A percentile compares a stretch with the other conserved stretches of the same genome.
Evolutionary conservation across 306 rosid species (phyloP).

Genomic region (Astragalus glycyphyllos): DNA sequence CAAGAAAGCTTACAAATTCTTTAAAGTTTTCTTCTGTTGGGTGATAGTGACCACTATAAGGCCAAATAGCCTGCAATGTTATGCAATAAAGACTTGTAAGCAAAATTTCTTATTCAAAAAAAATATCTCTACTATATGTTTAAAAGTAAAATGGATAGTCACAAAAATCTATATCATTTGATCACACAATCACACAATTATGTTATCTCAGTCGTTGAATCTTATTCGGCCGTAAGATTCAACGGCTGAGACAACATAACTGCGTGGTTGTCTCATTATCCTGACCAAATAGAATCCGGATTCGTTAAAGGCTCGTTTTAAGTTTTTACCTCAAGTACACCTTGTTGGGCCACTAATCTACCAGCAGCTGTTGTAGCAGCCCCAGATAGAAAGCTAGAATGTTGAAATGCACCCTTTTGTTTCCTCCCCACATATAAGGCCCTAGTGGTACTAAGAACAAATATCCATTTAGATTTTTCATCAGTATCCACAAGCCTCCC

Average conservation of each 20-base stretch:
- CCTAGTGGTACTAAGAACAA: slow-evolving; percentile 91
- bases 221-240: background rate
- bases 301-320: background rate
- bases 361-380: slow-evolving; percentile 99
- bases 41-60: slow-evolving; percentile 96
- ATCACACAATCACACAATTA: no score
- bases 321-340: slow-evolving; percentile 71
- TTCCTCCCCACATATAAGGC: slow-evolving; percentile 86
- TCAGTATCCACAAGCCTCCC: slow-evolving; percentile 63
- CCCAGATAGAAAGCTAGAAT: slow-evolving; percentile 91
- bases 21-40: slow-evolving; percentile 95
- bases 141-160: background rate
- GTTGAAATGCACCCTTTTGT: slow-evolving; percentile 86
- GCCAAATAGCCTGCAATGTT: slow-evolving; percentile 89
- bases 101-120: slow-evolving; percentile 21
- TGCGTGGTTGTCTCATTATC: no score
- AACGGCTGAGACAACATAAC: background rate
- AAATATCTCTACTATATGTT: background rate
- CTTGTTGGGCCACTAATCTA: slow-evolving; percentile 77
- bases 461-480: slow-evolving; percentile 84
- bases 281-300: no score
- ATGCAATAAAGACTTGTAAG: background rate
- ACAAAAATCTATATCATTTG: no score
- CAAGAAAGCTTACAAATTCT: slow-evolving; percentile 82
- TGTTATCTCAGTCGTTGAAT: background rate